Evolutionary conservation across 805 yeast species (phyloP).

Genomic region (Candida tallmaniae): DNA sequence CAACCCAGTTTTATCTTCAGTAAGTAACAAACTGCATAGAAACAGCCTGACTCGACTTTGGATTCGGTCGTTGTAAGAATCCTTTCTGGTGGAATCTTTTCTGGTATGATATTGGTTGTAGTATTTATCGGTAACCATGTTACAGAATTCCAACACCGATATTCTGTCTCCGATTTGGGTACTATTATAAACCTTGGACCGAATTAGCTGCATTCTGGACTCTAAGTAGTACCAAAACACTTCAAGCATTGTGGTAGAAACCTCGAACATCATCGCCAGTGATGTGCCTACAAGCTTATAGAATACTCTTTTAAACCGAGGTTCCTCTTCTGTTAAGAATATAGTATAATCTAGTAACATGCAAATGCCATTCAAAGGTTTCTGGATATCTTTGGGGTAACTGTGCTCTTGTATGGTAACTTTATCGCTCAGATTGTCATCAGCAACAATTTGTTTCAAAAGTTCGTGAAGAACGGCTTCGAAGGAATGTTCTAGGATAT

Average conservation of each 20-base stretch:
- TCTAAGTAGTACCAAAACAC: slow-evolving; percentile 38
- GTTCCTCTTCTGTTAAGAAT: slow-evolving; percentile 12
- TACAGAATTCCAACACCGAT: slow-evolving; percentile 36
- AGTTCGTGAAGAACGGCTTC: too few relatives aligned
- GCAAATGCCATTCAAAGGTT: slow-evolving; percentile 14
- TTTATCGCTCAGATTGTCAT: too few relatives aligned
- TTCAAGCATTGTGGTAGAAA: slow-evolving; percentile 16
- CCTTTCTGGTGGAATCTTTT: slow-evolving; percentile 30
- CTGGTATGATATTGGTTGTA: slow-evolving; percentile 15
- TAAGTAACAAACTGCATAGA: slow-evolving; percentile 26
- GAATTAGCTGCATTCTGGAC: slow-evolving; percentile 21
- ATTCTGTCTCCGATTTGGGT: slow-evolving; percentile 31
- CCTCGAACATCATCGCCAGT: slow-evolving; percentile 18
- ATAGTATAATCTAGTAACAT: slow-evolving; percentile 25
- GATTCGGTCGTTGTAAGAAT: slow-evolving; percentile 34
- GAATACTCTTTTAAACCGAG: slow-evolving; percentile 19
- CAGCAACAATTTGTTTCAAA: too few relatives aligned
- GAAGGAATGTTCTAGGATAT: too few relatives aligned
- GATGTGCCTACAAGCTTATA: slow-evolving; percentile 21
- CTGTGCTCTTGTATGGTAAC: neutral
- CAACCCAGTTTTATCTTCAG: slow-evolving; percentile 43
- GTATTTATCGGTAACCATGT: slow-evolving; percentile 31
- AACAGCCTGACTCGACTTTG: slow-evolving; percentile 33
- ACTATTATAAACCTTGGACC: slow-evolving; percentile 22
- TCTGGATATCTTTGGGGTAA: neutral